Evolutionary conservation across 2,329 filamentous ascomycete genomes (phyloP).

Genomic region (Hypoxylon sp.): DNA sequence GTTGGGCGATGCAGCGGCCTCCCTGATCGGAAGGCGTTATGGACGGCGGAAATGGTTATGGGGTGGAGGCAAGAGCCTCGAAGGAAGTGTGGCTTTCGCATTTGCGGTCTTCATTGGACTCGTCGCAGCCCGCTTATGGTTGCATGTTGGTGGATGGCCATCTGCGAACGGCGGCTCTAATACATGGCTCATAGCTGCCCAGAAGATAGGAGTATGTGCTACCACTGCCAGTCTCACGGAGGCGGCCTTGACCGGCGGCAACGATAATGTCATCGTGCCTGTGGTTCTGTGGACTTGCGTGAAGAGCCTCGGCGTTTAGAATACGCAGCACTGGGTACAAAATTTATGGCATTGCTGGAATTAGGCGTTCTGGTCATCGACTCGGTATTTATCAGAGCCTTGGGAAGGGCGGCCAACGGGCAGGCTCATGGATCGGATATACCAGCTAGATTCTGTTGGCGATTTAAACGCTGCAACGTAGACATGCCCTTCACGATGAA

Average conservation of each 20-base stretch:
- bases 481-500: conserved; percentile 13
- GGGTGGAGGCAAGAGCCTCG: conserved; percentile 95
- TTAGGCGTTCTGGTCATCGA: conserved; percentile 13
- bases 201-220: conserved; percentile 81
- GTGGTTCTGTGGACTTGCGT: conserved; percentile 94
- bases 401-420: conserved; percentile 1
- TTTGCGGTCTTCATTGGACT: conserved; percentile 83
- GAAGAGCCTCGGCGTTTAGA: conserved; percentile 76
- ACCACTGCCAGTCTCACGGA: conserved; percentile 90
- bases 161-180: conserved; percentile 75
- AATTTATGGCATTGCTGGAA: conserved; percentile 2
- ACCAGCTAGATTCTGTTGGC: conserved; percentile 21
- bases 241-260: conserved; percentile 94
- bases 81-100: conserved; percentile 87
- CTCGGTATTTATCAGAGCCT: conserved; percentile 11
- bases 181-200: conserved; percentile 75
- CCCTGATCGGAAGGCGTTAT: conserved; percentile 87
- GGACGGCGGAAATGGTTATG: conserved; percentile 94
- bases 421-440: conserved; percentile 22
- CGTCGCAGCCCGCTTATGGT: conserved; percentile 78
- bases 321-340: conserved; percentile 7
- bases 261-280: conserved; percentile 98
- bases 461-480: conserved; percentile 7
- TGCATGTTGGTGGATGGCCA: conserved; percentile 82
- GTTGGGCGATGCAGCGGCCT: conserved; percentile 93